Evolutionary conservation across 257 asterid species (phyloP), one percentile per base, ranked within the genome.

Genomic region (Fraxinus cuspidata): DNA sequence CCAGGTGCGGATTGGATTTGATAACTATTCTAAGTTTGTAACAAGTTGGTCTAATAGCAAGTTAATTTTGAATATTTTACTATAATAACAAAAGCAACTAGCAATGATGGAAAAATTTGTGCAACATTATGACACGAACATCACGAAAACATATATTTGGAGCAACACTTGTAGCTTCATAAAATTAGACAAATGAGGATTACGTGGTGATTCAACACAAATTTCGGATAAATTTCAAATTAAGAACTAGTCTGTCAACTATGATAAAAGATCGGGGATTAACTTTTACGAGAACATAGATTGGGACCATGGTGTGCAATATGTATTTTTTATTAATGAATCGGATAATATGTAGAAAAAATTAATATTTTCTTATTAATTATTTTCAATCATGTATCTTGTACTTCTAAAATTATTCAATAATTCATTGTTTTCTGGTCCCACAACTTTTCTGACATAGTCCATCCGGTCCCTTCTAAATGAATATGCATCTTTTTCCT

Each of bases 381-480:
- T 53, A 53, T 19, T 53, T 53, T 60, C 67, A 60, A 60, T 21
- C 67, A 23, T 60, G 31, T 23, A 21, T 23, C 31, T 60, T 60
- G 67, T 21, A 9, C 15, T 60, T 23, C 8, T 9, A 21, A 21
- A 60, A 60, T 60, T 60, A n/a, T 23, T 21, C 67, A 60, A 23
- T 60, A 21, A 60, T 60, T 60, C 67, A 60, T 60, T 21, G 67
- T 60, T 60, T 60, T 60, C 67, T 9, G 67, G 32, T 60, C 67
- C 67, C 67, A 60, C 25, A 21, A 28, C 66, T 56, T 21, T 56
- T 56, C 66, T 21, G 28, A 56, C 66, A 56, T 56, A 21, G 29
- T 25, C 12, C 27, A 7, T 56, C 66, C 4, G 28, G 11, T 56
- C 12, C 66, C 28, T 56, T 56, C 5, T n/a, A 15, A 51, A 51